Evolutionary conservation across 768 basidiomycete species (phyloP).

Genomic region (Rhizopogon vinicolor): DNA sequence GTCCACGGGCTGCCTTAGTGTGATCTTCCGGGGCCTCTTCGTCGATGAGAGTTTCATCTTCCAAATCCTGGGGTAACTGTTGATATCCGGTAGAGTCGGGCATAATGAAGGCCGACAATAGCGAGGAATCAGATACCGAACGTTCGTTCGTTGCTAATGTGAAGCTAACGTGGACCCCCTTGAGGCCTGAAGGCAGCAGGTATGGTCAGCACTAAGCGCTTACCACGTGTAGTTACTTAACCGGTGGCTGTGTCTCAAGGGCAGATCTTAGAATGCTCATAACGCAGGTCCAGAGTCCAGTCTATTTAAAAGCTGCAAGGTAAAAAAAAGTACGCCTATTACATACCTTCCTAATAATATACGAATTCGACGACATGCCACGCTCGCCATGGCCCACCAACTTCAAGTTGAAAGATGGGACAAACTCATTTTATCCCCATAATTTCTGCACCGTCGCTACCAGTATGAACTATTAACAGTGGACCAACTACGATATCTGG

Average conservation of each 20-base stretch:
- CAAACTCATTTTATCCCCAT: too few relatives aligned
- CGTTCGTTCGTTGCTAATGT: background rate
- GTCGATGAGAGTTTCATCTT: slow-evolving; percentile 34
- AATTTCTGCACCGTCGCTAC: background rate
- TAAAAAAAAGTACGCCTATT: too few relatives aligned
- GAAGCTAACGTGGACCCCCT: background rate
- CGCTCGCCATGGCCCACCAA: too few relatives aligned
- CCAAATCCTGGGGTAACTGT: slow-evolving; percentile 36
- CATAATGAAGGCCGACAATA: slow-evolving; percentile 23
- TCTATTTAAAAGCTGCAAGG: too few relatives aligned
- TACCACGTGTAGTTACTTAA: background rate
- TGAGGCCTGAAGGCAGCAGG: background rate
- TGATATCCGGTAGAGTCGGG: slow-evolving; percentile 43
- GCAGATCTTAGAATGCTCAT: too few relatives aligned
- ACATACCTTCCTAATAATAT: too few relatives aligned
- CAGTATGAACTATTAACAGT: background rate
- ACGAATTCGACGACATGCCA: too few relatives aligned
- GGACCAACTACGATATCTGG: slow-evolving; percentile 32
- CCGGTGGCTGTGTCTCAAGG: background rate
- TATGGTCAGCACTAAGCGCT: background rate
- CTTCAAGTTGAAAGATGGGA: background rate
- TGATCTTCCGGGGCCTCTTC: slow-evolving; percentile 12
- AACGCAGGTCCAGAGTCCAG: too few relatives aligned
- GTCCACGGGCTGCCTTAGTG: slow-evolving; percentile 19
- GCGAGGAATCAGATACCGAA: background rate